Evolutionary conservation across 2,329 filamentous ascomycete genomes (phyloP).

Genomic region (Ophiognomonia clavigignenti-juglandacearum): DNA sequence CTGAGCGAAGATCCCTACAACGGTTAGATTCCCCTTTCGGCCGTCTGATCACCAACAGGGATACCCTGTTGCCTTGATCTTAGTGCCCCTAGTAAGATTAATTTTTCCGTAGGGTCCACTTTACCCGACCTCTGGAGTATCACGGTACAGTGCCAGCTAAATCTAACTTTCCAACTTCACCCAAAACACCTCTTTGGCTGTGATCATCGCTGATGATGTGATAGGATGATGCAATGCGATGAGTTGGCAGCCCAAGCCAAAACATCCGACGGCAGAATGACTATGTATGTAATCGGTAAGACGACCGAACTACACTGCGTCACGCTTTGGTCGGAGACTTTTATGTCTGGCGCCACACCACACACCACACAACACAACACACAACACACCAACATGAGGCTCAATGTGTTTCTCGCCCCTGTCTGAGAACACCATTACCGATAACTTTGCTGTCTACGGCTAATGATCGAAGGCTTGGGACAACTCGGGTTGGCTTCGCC

Average conservation of each 20-base stretch:
- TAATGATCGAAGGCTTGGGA: no score
- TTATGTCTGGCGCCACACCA: neutral
- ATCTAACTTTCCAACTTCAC: neutral
- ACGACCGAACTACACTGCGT: neutral
- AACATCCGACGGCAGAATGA: neutral
- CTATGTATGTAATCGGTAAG: no score
- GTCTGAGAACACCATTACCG: no score
- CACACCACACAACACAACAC: no score
- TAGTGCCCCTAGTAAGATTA: conserved; percentile 5
- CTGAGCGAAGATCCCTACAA: neutral
- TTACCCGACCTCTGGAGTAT: neutral
- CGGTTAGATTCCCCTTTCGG: neutral
- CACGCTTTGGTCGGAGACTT: no score
- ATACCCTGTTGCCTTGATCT: neutral
- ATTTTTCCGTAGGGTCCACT: conserved; percentile 12
- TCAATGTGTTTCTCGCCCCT: conserved; percentile 3
- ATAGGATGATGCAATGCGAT: no score
- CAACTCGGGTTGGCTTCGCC: no score
- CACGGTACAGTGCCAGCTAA: neutral
- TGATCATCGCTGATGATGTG: no score
- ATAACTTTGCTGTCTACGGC: no score
- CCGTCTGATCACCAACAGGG: conserved; percentile 4
- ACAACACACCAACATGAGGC: conserved; percentile 1
- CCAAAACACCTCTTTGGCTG: neutral
- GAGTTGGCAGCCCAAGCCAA: no score